phyloP scores from a whole-genome alignment of 73 alveolate species.

The Paramecium sonneborni region DNA sequence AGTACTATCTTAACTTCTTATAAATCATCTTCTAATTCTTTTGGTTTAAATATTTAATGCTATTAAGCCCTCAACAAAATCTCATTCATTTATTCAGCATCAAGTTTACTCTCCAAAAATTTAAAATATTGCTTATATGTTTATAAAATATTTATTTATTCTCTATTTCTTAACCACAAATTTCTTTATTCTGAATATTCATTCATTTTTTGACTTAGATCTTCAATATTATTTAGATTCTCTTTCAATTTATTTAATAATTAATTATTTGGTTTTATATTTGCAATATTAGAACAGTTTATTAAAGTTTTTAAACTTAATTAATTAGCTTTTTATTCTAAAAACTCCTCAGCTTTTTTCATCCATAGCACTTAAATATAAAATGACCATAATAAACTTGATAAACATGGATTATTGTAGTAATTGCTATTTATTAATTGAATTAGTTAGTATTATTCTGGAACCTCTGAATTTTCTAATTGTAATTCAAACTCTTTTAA shows the following conservation, averaged over 20 bases:
- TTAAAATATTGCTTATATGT: neutral
- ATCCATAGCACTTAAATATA: constrained; percentile 19
- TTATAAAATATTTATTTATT: neutral
- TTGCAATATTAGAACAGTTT: neutral
- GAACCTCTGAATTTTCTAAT: neutral
- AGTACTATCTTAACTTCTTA: neutral
- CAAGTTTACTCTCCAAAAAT: neutral
- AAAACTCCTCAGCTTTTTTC: constrained; percentile 2
- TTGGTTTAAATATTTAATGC: neutral
- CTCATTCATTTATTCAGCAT: neutral
- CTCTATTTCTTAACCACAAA: neutral
- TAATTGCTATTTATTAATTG: neutral
- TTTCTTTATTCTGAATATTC: neutral
- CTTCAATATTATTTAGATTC: neutral
- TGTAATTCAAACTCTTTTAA: neutral
- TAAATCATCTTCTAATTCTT: neutral
- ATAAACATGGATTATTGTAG: neutral
- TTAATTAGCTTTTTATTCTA: neutral
- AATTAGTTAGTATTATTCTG: neutral
- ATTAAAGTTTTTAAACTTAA: neutral
- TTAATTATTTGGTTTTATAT: neutral
- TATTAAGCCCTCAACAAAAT: neutral
- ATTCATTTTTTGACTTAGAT: neutral
- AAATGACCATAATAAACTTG: neutral
- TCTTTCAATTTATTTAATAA: neutral